phyloP scores from a whole-genome alignment of 164 flowering plant species.

The Brasenia schreberi region DNA sequence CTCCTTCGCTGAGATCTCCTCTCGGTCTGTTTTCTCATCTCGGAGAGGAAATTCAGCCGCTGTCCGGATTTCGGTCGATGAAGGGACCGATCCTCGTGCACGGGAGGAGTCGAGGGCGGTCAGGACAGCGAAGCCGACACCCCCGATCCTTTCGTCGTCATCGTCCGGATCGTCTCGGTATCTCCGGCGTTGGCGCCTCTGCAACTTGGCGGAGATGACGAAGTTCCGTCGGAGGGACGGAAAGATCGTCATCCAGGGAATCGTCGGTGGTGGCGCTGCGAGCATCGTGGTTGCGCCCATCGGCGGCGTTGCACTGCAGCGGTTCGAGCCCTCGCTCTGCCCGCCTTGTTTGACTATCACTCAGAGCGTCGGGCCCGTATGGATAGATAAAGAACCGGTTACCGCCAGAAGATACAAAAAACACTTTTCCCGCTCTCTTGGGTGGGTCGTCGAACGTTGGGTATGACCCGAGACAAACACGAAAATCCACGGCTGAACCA shows the following conservation, averaged over 20 bases:
- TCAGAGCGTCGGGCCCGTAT: neutral
- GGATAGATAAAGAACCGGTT: neutral
- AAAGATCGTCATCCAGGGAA: neutral
- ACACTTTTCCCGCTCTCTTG: neutral
- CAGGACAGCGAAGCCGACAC: conserved; percentile 4
- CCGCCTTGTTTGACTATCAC: neutral
- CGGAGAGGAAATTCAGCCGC: too few relatives aligned
- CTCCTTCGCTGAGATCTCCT: neutral
- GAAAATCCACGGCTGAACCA: too few relatives aligned
- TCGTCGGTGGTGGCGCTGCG: neutral
- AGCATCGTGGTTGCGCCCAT: neutral
- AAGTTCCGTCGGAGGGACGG: neutral
- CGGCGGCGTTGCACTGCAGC: neutral
- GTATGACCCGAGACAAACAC: too few relatives aligned
- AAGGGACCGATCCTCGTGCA: neutral
- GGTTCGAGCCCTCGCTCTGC: neutral
- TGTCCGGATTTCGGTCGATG: neutral
- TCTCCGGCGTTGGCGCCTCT: neutral
- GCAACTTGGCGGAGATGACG: conserved; percentile 3
- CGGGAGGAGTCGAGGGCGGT: conserved; percentile 1
- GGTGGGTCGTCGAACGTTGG: neutral
- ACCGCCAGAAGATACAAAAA: too few relatives aligned
- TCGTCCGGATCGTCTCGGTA: neutral
- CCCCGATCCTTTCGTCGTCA: neutral
- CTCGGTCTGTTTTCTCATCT: neutral